A percentile compares a stretch with the other conserved stretches of the same genome.
Conservation (phyloP, 2,329 filamentous ascomycete genomes). For the Penicillium sp. region DNA sequence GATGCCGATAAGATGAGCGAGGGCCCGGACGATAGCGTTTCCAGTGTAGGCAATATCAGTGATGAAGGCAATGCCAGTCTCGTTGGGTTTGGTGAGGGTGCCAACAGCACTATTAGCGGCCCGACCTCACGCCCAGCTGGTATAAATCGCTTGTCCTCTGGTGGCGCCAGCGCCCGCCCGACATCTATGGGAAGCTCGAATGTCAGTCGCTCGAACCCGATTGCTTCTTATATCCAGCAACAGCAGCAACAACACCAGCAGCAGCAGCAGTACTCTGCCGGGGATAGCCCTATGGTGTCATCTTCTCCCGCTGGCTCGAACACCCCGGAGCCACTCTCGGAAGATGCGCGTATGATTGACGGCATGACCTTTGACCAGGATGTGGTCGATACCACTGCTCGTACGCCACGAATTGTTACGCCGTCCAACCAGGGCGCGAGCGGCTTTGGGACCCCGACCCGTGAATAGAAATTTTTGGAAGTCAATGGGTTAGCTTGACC, state of each 20-base stretch:
- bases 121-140: conserved; percentile 65
- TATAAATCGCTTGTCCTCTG: conserved; percentile 40
- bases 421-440: conserved; percentile 20
- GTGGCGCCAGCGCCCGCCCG: conserved; percentile 29
- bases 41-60: conserved; percentile 75
- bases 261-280: conserved; percentile 23
- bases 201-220: conserved; percentile 32
- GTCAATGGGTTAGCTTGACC: conserved; percentile 1
- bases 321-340: conserved; percentile 41
- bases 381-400: conserved; percentile 65
- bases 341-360: conserved; percentile 66
- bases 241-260: conserved; percentile 26
- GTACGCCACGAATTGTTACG: conserved; percentile 55
- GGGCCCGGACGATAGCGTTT: conserved; percentile 65
- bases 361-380: conserved; percentile 64
- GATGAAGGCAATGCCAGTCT: conserved; percentile 81
- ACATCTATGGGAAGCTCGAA: conserved; percentile 43
- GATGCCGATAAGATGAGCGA: conserved; percentile 59
- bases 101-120: conserved; percentile 79
- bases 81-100: conserved; percentile 90
- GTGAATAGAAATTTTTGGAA: conserved; percentile 19
- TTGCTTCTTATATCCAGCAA: conserved; percentile 27
- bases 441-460: conserved; percentile 14
- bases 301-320: conserved; percentile 35
- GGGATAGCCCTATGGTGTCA: conserved; percentile 44